These are phyloP conservation scores for Lentithecium fluviatile DNA, from an alignment of 495 filamentous ascomycete genomes.

Conservation along the genomic window DNA sequence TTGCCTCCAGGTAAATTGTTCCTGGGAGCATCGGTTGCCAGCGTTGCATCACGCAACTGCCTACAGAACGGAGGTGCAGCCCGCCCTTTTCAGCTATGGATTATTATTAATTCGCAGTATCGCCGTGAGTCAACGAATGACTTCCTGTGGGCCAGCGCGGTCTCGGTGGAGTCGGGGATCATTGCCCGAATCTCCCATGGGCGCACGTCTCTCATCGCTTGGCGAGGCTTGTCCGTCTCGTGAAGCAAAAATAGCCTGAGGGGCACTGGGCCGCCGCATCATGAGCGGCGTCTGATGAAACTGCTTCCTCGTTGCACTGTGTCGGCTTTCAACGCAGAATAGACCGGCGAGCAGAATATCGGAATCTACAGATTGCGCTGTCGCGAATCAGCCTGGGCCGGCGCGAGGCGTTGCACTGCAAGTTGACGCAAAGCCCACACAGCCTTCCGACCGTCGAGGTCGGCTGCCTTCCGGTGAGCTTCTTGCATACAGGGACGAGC, in stretches of 20 bases:
- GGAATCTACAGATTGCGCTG: neutral
- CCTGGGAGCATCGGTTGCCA: neutral
- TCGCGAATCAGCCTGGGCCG: neutral
- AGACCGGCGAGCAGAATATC: neutral
- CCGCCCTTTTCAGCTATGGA: slow-evolving; percentile 9
- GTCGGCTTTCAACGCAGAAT: neutral
- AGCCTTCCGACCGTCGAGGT: slow-evolving; percentile 2
- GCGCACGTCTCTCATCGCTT: too few relatives aligned
- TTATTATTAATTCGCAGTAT: neutral
- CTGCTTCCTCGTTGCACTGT: neutral
- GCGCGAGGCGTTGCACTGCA: slow-evolving; percentile 23
- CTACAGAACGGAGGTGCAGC: neutral
- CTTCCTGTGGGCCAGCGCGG: slow-evolving; percentile 1
- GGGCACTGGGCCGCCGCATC: neutral
- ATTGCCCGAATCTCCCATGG: neutral
- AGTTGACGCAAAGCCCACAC: slow-evolving; percentile 29
- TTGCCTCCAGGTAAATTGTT: slow-evolving; percentile 2
- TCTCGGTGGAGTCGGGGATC: neutral
- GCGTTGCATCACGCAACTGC: neutral
- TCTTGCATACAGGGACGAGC: neutral
- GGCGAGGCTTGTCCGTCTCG: slow-evolving; percentile 22
- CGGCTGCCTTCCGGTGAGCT: slow-evolving; percentile 16
- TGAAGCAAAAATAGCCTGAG: slow-evolving; percentile 17
- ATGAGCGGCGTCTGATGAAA: slow-evolving; percentile 21
- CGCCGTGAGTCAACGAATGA: slow-evolving; percentile 9